These are phyloP conservation scores for Ceratocystiopsis brevicomis DNA, from an alignment of 2,329 filamentous ascomycete species.

Conservation along the genomic window DNA sequence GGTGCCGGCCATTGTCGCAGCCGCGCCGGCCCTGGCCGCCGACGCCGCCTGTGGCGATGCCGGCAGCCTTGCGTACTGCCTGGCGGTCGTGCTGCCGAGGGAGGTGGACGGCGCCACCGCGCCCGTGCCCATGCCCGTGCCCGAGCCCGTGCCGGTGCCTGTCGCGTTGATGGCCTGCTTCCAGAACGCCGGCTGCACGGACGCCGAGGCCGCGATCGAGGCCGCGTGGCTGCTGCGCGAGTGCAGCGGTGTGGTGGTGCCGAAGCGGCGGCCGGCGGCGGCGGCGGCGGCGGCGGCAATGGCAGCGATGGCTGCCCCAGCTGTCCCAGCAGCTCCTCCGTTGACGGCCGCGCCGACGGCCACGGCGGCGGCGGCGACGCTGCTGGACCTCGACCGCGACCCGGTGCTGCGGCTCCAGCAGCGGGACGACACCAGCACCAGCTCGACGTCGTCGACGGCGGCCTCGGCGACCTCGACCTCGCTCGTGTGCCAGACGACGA, in stretches of 20 bases:
- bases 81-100: slow-evolving; percentile 14
- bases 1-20: not conserved
- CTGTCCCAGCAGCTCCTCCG: too few species aligned
- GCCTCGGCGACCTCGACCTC: slow-evolving; percentile 11
- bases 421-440: slow-evolving; percentile 1
- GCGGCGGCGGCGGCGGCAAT: slow-evolving; percentile 2
- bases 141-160: too few species aligned
- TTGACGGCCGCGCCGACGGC: slow-evolving; percentile 1
- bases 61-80: slow-evolving; percentile 23
- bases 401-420: not conserved
- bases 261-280: slow-evolving; percentile 8
- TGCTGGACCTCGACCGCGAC: slow-evolving; percentile 2
- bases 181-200: slow-evolving; percentile 18
- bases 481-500: slow-evolving; percentile 16
- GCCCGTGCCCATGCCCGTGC: too few species aligned
- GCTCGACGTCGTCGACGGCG: too few species aligned
- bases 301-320: too few species aligned
- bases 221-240: slow-evolving; percentile 15
- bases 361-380: slow-evolving; percentile 1
- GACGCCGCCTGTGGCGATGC: slow-evolving; percentile 25
- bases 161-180: slow-evolving; percentile 21
- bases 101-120: slow-evolving; percentile 2
- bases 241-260: slow-evolving; percentile 10
- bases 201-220: slow-evolving; percentile 17
- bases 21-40: slow-evolving; percentile 14